phyloP scores from a whole-genome alignment of 805 yeast species.

The Candida quercuum region DNA sequence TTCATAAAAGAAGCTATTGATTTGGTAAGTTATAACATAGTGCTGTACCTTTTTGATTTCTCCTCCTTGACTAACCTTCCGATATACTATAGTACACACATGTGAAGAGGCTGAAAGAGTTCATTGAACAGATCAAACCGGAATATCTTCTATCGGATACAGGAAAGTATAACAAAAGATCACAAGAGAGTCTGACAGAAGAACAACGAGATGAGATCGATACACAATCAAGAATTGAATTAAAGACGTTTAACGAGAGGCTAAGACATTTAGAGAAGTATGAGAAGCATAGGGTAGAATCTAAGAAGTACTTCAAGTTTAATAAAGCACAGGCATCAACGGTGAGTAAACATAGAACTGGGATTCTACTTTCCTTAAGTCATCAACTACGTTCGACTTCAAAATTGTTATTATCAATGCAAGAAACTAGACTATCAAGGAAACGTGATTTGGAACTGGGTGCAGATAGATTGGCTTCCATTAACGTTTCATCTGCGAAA shows the following conservation, averaged over 20 bases:
- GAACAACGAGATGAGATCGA: conserved; percentile 52
- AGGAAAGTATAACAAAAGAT: conserved; percentile 3
- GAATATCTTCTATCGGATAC: conserved; percentile 23
- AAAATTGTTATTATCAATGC: conserved; percentile 18
- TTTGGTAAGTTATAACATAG: conserved; percentile 5
- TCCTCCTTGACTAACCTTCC: neutral
- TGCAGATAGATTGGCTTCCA: conserved; percentile 8
- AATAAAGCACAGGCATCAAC: conserved; percentile 11
- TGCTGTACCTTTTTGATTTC: neutral
- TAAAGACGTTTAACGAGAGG: conserved; percentile 47
- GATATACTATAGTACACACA: conserved; percentile 8
- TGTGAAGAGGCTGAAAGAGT: conserved; percentile 24
- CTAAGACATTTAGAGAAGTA: conserved; percentile 45
- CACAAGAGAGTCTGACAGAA: conserved; percentile 29
- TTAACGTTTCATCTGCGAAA: conserved; percentile 22
- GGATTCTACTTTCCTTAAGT: conserved; percentile 16
- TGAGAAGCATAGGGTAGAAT: conserved; percentile 38
- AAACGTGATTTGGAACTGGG: conserved; percentile 18
- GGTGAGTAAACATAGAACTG: conserved; percentile 17
- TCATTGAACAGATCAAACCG: conserved; percentile 21
- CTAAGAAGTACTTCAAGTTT: conserved; percentile 14
- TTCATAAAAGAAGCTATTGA: conserved; percentile 19
- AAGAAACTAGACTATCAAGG: conserved; percentile 22
- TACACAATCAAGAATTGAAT: conserved; percentile 45
- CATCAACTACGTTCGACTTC: conserved; percentile 20